Evolutionary conservation across 352 stramenopile genomes (phyloP).

Genomic region (Globisporangium lucens): DNA sequence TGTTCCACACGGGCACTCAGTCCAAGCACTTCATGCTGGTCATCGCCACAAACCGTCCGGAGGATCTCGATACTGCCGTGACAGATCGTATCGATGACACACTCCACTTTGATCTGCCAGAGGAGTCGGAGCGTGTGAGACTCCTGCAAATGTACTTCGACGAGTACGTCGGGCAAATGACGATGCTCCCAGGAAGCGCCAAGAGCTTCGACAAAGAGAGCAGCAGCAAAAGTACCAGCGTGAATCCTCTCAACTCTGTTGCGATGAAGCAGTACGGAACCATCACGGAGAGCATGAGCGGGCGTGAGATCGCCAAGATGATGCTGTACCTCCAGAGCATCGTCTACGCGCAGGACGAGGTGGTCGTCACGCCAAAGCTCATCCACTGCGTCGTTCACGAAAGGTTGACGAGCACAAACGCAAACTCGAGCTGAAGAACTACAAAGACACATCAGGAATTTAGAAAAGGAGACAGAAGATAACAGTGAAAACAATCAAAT

Average conservation of each 20-base stretch:
- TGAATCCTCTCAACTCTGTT: slow-evolving; percentile 7
- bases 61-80: slow-evolving; percentile 74
- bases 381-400: slow-evolving; percentile 62
- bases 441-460: slow-evolving; percentile 15
- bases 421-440: slow-evolving; percentile 49
- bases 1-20: slow-evolving; percentile 78
- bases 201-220: not conserved
- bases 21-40: slow-evolving; percentile 78
- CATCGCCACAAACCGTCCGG: slow-evolving; percentile 82
- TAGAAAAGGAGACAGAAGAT: not conserved
- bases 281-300: slow-evolving; percentile 74
- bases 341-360: slow-evolving; percentile 68
- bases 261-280: slow-evolving; percentile 49
- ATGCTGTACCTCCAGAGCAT: slow-evolving; percentile 85
- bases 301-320: slow-evolving; percentile 85
- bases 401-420: slow-evolving; percentile 70
- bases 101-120: slow-evolving; percentile 74
- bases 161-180: slow-evolving; percentile 46
- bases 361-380: slow-evolving; percentile 45
- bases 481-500: not conserved
- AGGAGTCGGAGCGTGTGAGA: slow-evolving; percentile 51
- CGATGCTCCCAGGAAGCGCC: not conserved
- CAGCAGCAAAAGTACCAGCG: not conserved
- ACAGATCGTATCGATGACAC: slow-evolving; percentile 83
- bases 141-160: slow-evolving; percentile 73